Base-by-base conservation (phyloP, 345 rosid genomes). In the Camelina hispida region DNA sequence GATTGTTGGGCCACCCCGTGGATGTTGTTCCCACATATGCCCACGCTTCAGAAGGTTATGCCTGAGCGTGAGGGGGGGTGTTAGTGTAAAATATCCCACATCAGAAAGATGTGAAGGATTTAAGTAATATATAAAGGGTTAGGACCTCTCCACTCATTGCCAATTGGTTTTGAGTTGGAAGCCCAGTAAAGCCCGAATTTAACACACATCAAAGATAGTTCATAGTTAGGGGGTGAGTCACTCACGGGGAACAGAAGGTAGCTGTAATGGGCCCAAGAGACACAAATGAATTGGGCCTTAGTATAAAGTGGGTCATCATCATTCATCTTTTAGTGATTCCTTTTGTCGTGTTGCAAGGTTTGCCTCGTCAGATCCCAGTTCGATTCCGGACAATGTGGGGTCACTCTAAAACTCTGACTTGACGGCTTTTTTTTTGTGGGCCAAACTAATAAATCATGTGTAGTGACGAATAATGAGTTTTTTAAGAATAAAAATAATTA, bases 321-420 rank as follows among this genome's bases (percentile, higher is more conserved):
- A 34, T 7, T 34, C 37, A 34, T 34, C 16, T 2, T 22, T 15
- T 4, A 37, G 62, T 54, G 38, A 66, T 66, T 66, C 51, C 60
- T 56, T 74, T 74, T 47, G 78, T 74, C 72, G 78, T 74, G 10
- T 72, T 51, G 62, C 8, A 32, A 62, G 15, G n/a, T 54, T 32
- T 57, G 78, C 72, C 52, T 66, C 58, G 78, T 74, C 78, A 74
- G 72, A 74, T 74, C 58, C 61, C 25, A 20, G 68, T 68, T 73
- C 23, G 50, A 56, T 73, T 74, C 72, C 66, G 72, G 38, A 35
- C 71, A 37, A 20, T 35, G 66, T 56, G 66, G 66, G 58, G 66
- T 28, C 78, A 17, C 30, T 15, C 40, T 15, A 13, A 20, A 65
- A 73, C 71, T 60, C 38, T 4, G 75, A 61, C 68, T 4, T 50